Percentiles rank a stretch among this genome's conserved stretches.
phyloP scores from a whole-genome alignment of 164 flowering plant species.

The Magnolia sinica region DNA sequence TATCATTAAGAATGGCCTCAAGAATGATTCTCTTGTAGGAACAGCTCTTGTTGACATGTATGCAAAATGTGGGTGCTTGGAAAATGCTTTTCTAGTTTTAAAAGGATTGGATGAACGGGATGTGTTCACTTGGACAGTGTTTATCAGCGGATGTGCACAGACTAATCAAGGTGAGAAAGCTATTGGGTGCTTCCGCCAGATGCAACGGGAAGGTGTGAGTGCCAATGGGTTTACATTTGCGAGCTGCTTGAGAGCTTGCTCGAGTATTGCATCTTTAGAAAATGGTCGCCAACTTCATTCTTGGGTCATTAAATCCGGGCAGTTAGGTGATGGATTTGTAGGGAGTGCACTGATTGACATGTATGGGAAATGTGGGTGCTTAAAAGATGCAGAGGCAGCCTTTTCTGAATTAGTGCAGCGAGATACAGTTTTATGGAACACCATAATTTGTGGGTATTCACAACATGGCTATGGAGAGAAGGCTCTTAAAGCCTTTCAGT shows the following conservation, averaged over 20 bases:
- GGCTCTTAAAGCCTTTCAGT: constrained; percentile 40
- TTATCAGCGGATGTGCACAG: constrained; percentile 38
- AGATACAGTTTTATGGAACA: constrained; percentile 51
- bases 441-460: constrained; percentile 48
- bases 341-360: constrained; percentile 47
- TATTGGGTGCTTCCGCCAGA: constrained; percentile 32
- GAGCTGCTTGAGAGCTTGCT: constrained; percentile 47
- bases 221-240: constrained; percentile 55
- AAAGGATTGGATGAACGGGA: constrained; percentile 26
- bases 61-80: constrained; percentile 32
- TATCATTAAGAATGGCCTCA: constrained; percentile 26
- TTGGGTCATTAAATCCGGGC: constrained; percentile 36
- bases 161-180: constrained; percentile 43
- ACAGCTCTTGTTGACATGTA: constrained; percentile 43
- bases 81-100: constrained; percentile 24
- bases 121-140: constrained; percentile 37
- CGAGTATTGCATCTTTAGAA: constrained; percentile 36
- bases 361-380: constrained; percentile 51
- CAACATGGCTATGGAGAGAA: constrained; percentile 46
- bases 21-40: constrained; percentile 30
- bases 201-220: constrained; percentile 44
- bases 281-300: constrained; percentile 50
- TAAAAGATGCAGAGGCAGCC: constrained; percentile 41
- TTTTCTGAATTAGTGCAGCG: constrained; percentile 26
- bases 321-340: constrained; percentile 34